Evolutionary conservation across 2,329 filamentous ascomycete genomes (phyloP).

Genomic region (Aspergillus spinulosporus): DNA sequence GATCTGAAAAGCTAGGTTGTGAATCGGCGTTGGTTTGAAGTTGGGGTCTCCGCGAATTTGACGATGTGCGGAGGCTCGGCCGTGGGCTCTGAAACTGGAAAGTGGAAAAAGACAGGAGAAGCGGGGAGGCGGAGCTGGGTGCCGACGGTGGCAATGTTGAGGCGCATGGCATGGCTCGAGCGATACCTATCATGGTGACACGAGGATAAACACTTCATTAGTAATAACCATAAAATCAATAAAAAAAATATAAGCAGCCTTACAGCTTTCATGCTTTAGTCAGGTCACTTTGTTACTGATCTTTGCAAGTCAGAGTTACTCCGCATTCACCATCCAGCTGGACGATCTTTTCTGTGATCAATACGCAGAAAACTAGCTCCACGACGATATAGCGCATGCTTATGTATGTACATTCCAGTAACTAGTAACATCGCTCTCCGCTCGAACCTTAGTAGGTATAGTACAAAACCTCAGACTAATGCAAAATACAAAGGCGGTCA

Average conservation of each 20-base stretch:
- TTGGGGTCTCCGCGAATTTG: constrained; percentile 7
- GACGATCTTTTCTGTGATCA: not conserved
- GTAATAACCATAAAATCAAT: no score
- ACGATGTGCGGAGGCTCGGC: constrained; percentile 11
- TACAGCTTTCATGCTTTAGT: no score
- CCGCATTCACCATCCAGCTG: not conserved
- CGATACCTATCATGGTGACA: no score
- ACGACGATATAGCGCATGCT: constrained; percentile 23
- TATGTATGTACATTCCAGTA: constrained; percentile 31
- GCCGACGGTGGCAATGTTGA: constrained; percentile 1
- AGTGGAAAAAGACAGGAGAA: not conserved
- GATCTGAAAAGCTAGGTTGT: not conserved
- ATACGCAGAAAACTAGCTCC: constrained; percentile 21
- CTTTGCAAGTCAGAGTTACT: not conserved
- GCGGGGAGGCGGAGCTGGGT: constrained; percentile 4
- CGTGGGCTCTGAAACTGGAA: not conserved
- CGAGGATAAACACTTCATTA: no score
- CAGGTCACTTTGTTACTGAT: not conserved
- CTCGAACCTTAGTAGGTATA: constrained; percentile 14
- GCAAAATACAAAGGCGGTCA: constrained; percentile 18
- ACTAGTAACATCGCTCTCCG: constrained; percentile 19
- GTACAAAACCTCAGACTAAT: constrained; percentile 19
- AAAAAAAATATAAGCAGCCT: no score
- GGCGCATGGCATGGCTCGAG: not conserved
- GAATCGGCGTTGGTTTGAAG: not conserved